Evolutionary conservation across 75 land plant genomes (phyloP), one percentile per base, ranked within the genome.

Genomic region (Pinus tabuliformis): DNA sequence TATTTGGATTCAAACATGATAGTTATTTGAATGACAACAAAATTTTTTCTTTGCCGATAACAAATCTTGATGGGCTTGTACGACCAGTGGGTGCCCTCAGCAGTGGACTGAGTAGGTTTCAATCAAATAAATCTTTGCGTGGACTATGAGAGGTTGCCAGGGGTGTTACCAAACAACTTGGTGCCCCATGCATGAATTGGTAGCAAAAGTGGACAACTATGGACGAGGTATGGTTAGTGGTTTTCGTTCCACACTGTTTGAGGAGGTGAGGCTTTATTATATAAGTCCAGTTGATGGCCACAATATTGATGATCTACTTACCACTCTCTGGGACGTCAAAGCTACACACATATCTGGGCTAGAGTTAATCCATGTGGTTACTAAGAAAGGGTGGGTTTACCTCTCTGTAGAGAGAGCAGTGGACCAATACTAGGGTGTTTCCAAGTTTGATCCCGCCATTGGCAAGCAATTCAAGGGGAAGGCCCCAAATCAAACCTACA

Each of bases 191-290:
- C 94, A 93, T 77, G 81, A 89, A 77, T 62, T 93, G 57, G 96
- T 94, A 58, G 94, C 94, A 56, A 93, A 93, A 79, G 96, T 93
- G 16, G 96, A 93, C 78, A 92, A 91, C 62, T 93, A 91, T 83
- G 96, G 94, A 73, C 85, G 94, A 70, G 96, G 94, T n/a, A 89
- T 93, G 96, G 91, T 93, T 70, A 89, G 96, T 83, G 96, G 96
- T 12, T 87, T 92, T 15, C 84, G 90, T 73, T 91, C 96, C 54
- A 91, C 92, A 1, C 66, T 93, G 12, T 93, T 93, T 80, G 94
- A 93, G 80, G 96, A 93, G 87, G 90, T 93, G 26, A 94, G 94
- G 13, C 88, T 93, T 12, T 93, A 93, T 76, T 93, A 93, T 77
- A 93, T 93, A 26, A 94, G 96, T 36, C 96, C 96, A 14, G 94